Percentiles rank a stretch among this genome's conserved stretches.
phyloP scores from a whole-genome alignment of 176 grass and related monocot genomes.

The Coix lacrymajobi region DNA sequence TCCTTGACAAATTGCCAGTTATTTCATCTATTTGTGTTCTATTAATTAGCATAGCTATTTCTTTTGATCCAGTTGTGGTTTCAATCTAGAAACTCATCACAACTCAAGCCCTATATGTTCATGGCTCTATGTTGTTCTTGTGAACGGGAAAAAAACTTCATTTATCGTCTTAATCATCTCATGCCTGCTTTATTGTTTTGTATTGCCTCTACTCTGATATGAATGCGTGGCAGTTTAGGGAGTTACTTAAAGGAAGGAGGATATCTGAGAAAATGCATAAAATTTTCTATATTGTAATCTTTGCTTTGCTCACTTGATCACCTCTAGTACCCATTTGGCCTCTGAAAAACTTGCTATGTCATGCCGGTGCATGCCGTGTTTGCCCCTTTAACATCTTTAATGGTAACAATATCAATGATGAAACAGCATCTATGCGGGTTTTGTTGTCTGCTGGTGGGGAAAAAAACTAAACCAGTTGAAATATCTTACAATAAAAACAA shows the following conservation, averaged over 20 bases:
- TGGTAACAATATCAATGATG: background rate
- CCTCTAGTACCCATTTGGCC: background rate
- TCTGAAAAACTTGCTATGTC: background rate
- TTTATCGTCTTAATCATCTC: background rate
- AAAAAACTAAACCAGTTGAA: background rate
- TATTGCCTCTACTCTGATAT: background rate
- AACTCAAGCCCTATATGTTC: background rate
- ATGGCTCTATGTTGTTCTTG: background rate
- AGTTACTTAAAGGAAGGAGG: background rate
- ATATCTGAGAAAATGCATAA: background rate
- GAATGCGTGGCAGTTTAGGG: background rate
- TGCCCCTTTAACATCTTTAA: background rate
- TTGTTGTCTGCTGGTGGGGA: background rate
- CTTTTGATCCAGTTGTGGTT: constrained; percentile 1
- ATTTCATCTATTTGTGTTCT: constrained; percentile 10
- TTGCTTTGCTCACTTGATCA: constrained; percentile 8
- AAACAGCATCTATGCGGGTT: background rate
- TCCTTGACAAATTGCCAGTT: background rate
- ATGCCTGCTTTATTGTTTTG: background rate
- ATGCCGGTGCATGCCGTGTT: background rate
- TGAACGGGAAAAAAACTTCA: background rate
- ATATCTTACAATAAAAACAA: background rate
- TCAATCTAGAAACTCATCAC: background rate
- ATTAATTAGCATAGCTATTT: background rate
- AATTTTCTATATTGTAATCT: background rate